Conservation (phyloP, 139 green algal species). For the Chloropicon primus region DNA sequence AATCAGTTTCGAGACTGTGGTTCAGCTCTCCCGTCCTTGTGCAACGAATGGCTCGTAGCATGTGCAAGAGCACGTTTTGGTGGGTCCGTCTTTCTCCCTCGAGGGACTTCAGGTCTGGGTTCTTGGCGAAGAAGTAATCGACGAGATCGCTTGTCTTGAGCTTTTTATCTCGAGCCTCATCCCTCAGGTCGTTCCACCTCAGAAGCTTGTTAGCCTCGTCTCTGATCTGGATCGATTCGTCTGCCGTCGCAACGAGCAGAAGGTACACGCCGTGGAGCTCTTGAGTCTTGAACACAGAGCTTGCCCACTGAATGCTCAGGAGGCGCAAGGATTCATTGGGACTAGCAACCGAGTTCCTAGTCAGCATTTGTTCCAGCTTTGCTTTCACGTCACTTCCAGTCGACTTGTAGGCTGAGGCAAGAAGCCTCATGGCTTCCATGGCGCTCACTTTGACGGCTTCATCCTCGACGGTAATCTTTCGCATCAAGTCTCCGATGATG, state of each 20-base stretch:
- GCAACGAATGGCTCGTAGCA: neutral
- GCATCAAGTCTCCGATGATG: neutral
- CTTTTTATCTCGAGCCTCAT: neutral
- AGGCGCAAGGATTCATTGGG: neutral
- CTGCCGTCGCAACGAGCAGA: neutral
- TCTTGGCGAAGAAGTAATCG: too few relatives aligned
- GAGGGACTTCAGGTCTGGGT: too few relatives aligned
- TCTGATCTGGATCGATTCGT: neutral
- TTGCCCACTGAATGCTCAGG: neutral
- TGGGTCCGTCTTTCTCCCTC: neutral
- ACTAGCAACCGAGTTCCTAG: neutral
- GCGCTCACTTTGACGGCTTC: neutral
- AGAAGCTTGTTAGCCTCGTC: neutral
- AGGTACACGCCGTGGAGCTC: neutral
- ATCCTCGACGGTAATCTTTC: neutral
- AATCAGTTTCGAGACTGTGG: neutral
- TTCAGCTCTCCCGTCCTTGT: neutral
- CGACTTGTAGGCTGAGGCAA: neutral
- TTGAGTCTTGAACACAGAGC: neutral
- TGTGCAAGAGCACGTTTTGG: neutral
- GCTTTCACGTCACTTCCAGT: neutral
- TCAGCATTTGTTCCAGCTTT: neutral
- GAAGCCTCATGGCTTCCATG: neutral
- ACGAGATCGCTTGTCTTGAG: too few relatives aligned
- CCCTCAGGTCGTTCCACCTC: neutral